Conservation (phyloP, 2,329 filamentous ascomycete genomes). For the Ilyonectria destructans region DNA sequence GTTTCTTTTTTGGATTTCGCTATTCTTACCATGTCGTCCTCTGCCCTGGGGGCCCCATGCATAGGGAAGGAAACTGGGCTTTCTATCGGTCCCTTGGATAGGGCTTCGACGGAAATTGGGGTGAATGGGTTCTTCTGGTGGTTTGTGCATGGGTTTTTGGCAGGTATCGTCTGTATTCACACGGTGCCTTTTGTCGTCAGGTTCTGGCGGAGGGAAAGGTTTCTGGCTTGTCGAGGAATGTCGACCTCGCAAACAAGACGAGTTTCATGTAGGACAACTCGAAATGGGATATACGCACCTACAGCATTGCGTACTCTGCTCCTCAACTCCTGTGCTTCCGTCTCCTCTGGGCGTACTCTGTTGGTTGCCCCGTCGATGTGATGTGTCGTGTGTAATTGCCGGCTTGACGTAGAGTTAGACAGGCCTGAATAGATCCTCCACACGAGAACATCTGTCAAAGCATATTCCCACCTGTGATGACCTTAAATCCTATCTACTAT, state of each 20-base stretch:
- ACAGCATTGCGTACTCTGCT: constrained; percentile 3
- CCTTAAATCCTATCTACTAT: neutral
- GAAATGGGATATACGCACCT: constrained; percentile 18
- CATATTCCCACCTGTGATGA: neutral
- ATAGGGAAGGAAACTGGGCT: constrained; percentile 19
- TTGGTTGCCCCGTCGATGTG: neutral
- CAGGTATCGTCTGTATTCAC: constrained; percentile 25
- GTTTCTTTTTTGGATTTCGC: neutral
- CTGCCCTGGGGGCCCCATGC: constrained; percentile 15
- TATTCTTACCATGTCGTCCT: constrained; percentile 18
- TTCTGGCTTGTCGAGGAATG: constrained; percentile 10
- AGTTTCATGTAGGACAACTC: constrained; percentile 20
- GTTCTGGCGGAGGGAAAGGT: constrained; percentile 5
- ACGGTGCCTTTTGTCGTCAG: constrained; percentile 10
- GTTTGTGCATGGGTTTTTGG: constrained; percentile 19
- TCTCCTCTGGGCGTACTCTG: neutral
- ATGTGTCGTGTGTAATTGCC: neutral
- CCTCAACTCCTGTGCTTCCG: neutral
- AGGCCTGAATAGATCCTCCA: neutral
- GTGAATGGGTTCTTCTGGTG: constrained; percentile 14
- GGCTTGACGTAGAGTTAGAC: neutral
- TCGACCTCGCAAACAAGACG: constrained; percentile 15
- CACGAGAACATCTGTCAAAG: neutral
- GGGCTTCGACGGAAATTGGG: constrained; percentile 19
- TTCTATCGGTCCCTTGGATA: constrained; percentile 23